Base-by-base conservation (phyloP, 805 yeast genomes). In the Yarrowia alimentaria region DNA sequence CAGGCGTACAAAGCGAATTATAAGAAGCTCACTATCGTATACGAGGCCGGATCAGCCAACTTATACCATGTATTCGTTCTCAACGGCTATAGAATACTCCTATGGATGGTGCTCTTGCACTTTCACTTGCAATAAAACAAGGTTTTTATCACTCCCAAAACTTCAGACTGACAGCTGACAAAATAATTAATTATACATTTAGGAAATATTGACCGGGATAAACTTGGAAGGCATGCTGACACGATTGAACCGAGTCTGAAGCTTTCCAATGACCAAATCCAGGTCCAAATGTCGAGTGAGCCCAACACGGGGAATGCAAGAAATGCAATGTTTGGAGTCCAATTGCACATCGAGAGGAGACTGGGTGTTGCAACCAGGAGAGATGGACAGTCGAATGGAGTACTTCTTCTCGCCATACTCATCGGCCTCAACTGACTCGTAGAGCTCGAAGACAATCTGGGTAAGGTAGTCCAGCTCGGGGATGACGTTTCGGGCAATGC, bases 331-430 rank as follows among this genome's bases (percentile, higher is more conserved):
- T 64, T 88, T 90, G 37, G 88, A 91, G 68, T 93, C 99, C 38
- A 93, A 74, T 66, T 91, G 96, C 37, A 94, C 95, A 68, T 93
- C 99, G 57, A 93, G 74, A 20, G 99, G 99, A 66, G 91, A 96
- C 61, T 89, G 95, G 0, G 98, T 90, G 68, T 93, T 97, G 67
- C 99, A 93, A 16, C 99, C 99, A 1, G 99, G 98, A 5, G 96
- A 85, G 59, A 93, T 74, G n/a, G 91, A 83, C 55, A 93, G 75
- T 61, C 98, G 77, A 52, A 93, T 84, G 5, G 96, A 84, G 64
- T 91, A 96, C 61, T 85, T 83, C 67, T 87, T 86, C 49, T 79
- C 81, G 7, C 83, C 82, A 8, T 77, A 72, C 28, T 76, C 71
- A 26, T 78, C 75, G 57, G 85, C 93, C 22, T 80, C 80, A 32